Conservation (phyloP, 2,329 filamentous ascomycete genomes). For the Dactylellina cionopaga region DNA sequence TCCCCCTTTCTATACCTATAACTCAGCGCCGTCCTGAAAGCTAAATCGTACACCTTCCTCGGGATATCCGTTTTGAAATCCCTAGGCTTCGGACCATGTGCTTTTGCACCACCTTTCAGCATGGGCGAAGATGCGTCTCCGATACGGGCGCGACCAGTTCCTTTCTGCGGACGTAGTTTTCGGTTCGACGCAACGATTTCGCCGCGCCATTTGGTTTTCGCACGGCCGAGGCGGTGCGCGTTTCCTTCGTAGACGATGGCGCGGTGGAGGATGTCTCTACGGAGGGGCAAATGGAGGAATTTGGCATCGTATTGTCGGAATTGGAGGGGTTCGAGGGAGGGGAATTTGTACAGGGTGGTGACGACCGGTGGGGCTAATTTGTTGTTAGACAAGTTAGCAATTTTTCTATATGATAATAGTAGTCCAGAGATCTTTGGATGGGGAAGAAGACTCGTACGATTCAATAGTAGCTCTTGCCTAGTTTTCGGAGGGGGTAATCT, state of each 20-base stretch:
- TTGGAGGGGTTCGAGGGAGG: slow-evolving; percentile 81
- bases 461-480: slow-evolving; percentile 27
- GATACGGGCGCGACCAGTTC: slow-evolving; percentile 79
- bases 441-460: slow-evolving; percentile 22
- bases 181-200: slow-evolving; percentile 84
- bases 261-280: slow-evolving; percentile 89
- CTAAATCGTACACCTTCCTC: slow-evolving; percentile 91
- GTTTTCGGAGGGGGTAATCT: slow-evolving; percentile 13
- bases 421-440: neutral
- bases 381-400: neutral
- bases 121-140: slow-evolving; percentile 85
- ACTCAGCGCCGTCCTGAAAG: slow-evolving; percentile 91
- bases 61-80: slow-evolving; percentile 88
- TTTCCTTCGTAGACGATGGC: slow-evolving; percentile 94
- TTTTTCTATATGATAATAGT: neutral
- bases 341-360: slow-evolving; percentile 89
- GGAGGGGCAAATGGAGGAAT: slow-evolving; percentile 86
- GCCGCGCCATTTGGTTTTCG: slow-evolving; percentile 79
- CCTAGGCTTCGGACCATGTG: slow-evolving; percentile 88
- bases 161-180: slow-evolving; percentile 89
- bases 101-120: slow-evolving; percentile 83
- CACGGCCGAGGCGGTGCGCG: slow-evolving; percentile 84
- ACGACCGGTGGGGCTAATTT: slow-evolving; percentile 65
- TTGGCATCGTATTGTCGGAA: slow-evolving; percentile 81
- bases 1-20: slow-evolving; percentile 90